A percentile compares a stretch with the other conserved stretches of the same genome.
Evolutionary conservation across 768 basidiomycete genomes (phyloP).

Genomic region (Kwoniella bestiolae): DNA sequence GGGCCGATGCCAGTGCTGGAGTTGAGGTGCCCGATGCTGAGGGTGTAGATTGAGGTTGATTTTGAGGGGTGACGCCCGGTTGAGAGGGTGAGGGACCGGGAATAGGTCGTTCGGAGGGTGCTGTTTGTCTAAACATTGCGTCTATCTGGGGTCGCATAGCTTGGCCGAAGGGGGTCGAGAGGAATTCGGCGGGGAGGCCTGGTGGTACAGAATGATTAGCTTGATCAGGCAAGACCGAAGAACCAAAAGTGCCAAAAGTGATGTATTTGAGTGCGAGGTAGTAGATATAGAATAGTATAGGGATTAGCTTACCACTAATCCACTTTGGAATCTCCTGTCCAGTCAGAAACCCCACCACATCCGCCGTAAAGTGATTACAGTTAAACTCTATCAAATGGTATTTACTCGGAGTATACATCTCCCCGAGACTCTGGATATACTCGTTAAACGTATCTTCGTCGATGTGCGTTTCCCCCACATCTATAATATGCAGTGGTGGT

Average conservation of each 20-base stretch:
- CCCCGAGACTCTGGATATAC: conserved; percentile 73
- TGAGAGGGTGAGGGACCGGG: conserved; percentile 14
- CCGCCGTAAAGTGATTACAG: conserved; percentile 92
- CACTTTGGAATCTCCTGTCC: conserved; percentile 78
- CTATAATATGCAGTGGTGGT: conserved; percentile 44
- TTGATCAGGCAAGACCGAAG: too few relatives aligned
- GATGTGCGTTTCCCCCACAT: conserved; percentile 59
- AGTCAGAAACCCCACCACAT: conserved; percentile 82
- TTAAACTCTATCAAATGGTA: conserved; percentile 74
- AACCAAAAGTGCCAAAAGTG: too few relatives aligned
- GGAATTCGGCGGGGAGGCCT: conserved; percentile 67
- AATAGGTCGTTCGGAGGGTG: conserved; percentile 59
- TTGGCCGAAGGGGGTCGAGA: conserved; percentile 85
- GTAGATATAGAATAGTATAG: too few relatives aligned
- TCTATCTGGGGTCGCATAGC: conserved; percentile 89
- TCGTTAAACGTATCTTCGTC: conserved; percentile 86
- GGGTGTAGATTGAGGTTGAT: conserved; percentile 38
- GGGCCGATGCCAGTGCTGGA: conserved; percentile 64
- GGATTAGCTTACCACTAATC: conserved; percentile 71
- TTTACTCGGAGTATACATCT: conserved; percentile 87
- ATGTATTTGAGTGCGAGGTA: neutral
- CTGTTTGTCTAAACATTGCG: conserved; percentile 74
- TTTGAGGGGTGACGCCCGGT: conserved; percentile 27
- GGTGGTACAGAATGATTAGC: conserved; percentile 3
- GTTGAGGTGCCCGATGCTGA: conserved; percentile 54